Evolutionary conservation across 1,284 basidiomycete species (phyloP).

Genomic region (Macrocybe sp.): DNA sequence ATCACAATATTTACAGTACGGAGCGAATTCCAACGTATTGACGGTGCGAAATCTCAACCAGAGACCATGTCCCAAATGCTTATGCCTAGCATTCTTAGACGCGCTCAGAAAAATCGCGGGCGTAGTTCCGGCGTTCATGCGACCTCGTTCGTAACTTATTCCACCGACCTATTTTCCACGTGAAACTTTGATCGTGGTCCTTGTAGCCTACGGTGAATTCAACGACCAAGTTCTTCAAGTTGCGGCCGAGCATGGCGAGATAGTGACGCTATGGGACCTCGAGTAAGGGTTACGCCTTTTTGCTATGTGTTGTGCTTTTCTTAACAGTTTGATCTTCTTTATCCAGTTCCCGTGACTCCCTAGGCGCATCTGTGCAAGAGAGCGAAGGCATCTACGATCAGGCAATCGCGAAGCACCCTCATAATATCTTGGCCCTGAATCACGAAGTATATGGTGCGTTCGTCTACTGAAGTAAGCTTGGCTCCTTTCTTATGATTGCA

Average conservation of each 20-base stretch:
- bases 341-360: constrained; percentile 32
- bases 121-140: constrained; percentile 24
- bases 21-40: constrained; percentile 9
- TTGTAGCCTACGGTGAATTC: constrained; percentile 5
- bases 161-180: neutral
- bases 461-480: neutral
- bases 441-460: constrained; percentile 34
- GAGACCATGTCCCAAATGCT: neutral
- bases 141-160: constrained; percentile 22
- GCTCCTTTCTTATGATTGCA: neutral
- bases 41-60: neutral
- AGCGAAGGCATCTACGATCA: constrained; percentile 26
- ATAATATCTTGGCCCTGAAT: constrained; percentile 37
- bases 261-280: constrained; percentile 5
- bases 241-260: constrained; percentile 1
- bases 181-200: neutral
- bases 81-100: constrained; percentile 12
- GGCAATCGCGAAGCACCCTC: constrained; percentile 26
- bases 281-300: neutral
- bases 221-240: constrained; percentile 2
- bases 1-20: constrained; percentile 2
- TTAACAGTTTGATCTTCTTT: neutral
- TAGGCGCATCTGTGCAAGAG: constrained; percentile 26
- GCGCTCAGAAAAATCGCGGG: constrained; percentile 24
- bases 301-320: too few relatives aligned